Base-by-base conservation (phyloP, 2,329 filamentous ascomycete genomes). In the Westerdykella ornata region DNA sequence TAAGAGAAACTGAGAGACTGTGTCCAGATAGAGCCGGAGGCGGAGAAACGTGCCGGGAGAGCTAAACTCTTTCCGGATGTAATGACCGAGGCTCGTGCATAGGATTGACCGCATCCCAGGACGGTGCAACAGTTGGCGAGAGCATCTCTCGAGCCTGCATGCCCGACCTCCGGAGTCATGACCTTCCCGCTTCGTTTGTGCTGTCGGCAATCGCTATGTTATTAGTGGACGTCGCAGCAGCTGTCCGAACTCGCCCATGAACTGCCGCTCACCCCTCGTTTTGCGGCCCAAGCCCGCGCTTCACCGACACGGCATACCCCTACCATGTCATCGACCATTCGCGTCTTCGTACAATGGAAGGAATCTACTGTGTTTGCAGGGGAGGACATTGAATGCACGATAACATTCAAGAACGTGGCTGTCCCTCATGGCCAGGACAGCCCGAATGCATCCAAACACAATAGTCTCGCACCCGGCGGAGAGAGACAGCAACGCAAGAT, bases 311-410 rank as follows among this genome's bases (percentile, higher is more conserved):
- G 42, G 46, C 49, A n/a, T 35, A 46, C 48, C 54, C 51, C 43
- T 53, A 65, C 53, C 56, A 67, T 61, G 57, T 57, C 59, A 46
- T 65, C 61, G 52, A 90, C 94, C 72, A 88, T 98, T 65, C 85
- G 89, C 67, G 90, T 96, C 68, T 95, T 90, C 66, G 87, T 98
- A 67, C 82, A 84, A 71, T 98, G 90, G 85, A 84, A 88, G 66
- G 86, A 94, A 63, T 82, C 90, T 66, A 89, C 86, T 47, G 87
- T 98, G 57, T 98, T 97, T 70, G 87, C 92, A 43, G 92, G 92
- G 68, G 92, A 98, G 73, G 85, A 95, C 61, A 79, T 97, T 60
- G 86, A 89, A 70, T 97, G 92, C 69, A 88, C 83, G 53, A 94
- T 98, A 66, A 96, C 87, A 38, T 98, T 98, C 71, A 90, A 85